A percentile compares a stretch with the other conserved stretches of the same genome.
Evolutionary conservation across 768 basidiomycete genomes (phyloP).

Genomic region (Lentinula lateritia): DNA sequence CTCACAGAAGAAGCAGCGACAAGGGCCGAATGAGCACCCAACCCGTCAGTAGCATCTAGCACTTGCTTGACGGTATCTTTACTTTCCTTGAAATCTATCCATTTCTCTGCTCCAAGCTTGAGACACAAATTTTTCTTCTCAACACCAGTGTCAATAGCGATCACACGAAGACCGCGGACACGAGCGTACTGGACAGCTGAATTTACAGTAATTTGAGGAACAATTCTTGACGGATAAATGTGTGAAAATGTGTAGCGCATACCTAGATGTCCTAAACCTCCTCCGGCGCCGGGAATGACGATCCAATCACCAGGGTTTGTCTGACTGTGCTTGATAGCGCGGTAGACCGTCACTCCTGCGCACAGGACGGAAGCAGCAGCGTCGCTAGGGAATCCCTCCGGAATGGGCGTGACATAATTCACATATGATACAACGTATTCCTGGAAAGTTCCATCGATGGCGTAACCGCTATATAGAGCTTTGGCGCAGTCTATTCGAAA

Average conservation of each 20-base stretch:
- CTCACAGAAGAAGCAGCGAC: slow-evolving; percentile 51
- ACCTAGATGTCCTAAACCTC: slow-evolving; percentile 82
- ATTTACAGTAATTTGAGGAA: background rate
- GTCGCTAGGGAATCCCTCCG: slow-evolving; percentile 56
- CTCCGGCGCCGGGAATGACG: slow-evolving; percentile 73
- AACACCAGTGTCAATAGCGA: slow-evolving; percentile 66
- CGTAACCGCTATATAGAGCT: slow-evolving; percentile 63
- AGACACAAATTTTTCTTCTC: slow-evolving; percentile 63
- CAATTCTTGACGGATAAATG: background rate
- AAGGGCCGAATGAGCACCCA: slow-evolving; percentile 68
- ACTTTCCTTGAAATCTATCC: slow-evolving; percentile 70
- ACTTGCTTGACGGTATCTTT: slow-evolving; percentile 58
- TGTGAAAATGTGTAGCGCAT: background rate
- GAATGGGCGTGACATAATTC: slow-evolving; percentile 74
- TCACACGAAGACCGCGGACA: slow-evolving; percentile 71
- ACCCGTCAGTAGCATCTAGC: slow-evolving; percentile 52
- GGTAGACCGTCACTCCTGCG: slow-evolving; percentile 82
- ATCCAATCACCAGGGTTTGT: slow-evolving; percentile 69
- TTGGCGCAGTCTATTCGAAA: slow-evolving; percentile 47
- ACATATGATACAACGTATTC: slow-evolving; percentile 72
- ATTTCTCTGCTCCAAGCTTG: slow-evolving; percentile 53
- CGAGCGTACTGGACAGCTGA: slow-evolving; percentile 75
- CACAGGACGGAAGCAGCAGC: slow-evolving; percentile 75
- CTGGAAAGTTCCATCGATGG: slow-evolving; percentile 71
- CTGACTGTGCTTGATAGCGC: slow-evolving; percentile 71